A percentile compares a stretch with the other conserved stretches of the same genome.
These are phyloP conservation scores for Akanthomyces dipterigenus DNA, from an alignment of 2,329 filamentous ascomycete species.

Conservation along the genomic window DNA sequence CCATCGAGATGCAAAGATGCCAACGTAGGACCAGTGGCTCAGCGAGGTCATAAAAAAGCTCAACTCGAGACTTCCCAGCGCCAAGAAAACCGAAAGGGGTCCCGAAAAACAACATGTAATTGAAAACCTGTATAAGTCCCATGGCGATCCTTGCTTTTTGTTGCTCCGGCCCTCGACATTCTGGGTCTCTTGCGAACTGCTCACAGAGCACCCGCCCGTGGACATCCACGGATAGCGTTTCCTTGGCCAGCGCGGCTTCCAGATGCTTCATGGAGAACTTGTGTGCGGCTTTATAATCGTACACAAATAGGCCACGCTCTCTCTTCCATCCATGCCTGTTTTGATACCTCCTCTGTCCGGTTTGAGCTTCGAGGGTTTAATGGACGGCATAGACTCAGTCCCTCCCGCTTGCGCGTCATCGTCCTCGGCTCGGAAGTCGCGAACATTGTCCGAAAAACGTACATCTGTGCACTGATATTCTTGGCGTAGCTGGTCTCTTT, in stretches of 20 bases:
- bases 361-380: neutral
- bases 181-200: neutral
- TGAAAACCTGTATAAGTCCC: neutral
- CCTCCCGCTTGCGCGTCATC: neutral
- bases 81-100: neutral
- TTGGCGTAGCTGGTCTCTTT: neutral
- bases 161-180: neutral
- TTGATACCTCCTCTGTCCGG: neutral
- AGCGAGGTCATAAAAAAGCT: neutral
- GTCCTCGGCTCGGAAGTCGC: neutral
- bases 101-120: neutral
- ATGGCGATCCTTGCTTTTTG: neutral
- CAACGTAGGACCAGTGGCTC: neutral
- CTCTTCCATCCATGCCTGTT: neutral
- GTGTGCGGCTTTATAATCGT: constrained; percentile 4
- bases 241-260: neutral
- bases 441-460: neutral
- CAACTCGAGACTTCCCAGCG: neutral
- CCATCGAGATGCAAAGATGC: neutral
- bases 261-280: neutral
- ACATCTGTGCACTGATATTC: neutral
- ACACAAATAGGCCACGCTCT: constrained; percentile 1
- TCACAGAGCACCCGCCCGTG: neutral
- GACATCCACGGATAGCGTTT: neutral
- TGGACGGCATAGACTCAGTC: neutral